Evolutionary conservation across 331 rosid genomes (phyloP), one percentile per base, ranked within the genome.

Genomic region (Rosa hybrid): DNA sequence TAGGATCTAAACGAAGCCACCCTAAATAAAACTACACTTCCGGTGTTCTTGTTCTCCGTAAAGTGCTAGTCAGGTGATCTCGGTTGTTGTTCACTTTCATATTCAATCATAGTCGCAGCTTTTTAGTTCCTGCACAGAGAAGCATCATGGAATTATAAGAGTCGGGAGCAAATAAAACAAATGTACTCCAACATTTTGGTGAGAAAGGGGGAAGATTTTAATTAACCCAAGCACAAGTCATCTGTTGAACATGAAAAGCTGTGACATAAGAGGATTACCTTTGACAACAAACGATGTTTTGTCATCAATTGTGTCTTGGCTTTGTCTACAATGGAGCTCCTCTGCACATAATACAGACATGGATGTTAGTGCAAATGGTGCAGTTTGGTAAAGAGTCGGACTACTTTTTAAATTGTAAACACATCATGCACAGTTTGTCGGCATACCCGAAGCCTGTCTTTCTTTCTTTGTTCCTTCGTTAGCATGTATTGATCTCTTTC

Each of bases 271-370:
- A 81, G 45, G 44, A 39, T 30, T 60, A 87, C 90, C 90, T 72
- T 46, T 0, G 90, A 82, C 59, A 71, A 17, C 4, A 6, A 27
- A 4, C 87, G 86, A 38, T 18, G 78, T 76, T 81, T 83, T 57
- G 41, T 83, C 81, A 75, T 27, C 42, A 82, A 17, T 54, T 67
- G 77, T 71, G 86, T 82, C 62, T 64, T 53, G 25, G 82, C 81
- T 76, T 85, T 85, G 42, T 80, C 41, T 1, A 72, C 16, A 3
- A 48, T 38, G 45, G 78, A 77, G 25, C 23, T 64, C 42, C 81
- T 83, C 89, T 86, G 81, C 80, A 80, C 12, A 60, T 12, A 72
- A 57, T 4, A 49, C 34, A 79, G 23, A 23, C 17, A 56, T 5
- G 69, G 68, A 72, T 41, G 70, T 80, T 57, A 80, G 74, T 38